Conservation (phyloP, 495 filamentous ascomycete species). For the Aspergillus ostianus region DNA sequence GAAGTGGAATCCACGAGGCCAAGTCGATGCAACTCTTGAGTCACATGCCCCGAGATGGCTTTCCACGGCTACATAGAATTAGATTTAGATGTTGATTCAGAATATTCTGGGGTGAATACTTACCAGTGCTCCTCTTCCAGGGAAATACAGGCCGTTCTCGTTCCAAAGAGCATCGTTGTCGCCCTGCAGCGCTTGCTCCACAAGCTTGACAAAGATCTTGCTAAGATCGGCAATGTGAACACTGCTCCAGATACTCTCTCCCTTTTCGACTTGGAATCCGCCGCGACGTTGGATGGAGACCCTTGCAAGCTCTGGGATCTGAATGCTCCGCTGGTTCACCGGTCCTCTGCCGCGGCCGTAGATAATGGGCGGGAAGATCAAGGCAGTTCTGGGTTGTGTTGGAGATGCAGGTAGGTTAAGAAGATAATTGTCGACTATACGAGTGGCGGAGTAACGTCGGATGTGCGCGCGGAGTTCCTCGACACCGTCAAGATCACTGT, state of each 20-base stretch:
- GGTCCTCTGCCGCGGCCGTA: slow-evolving; percentile 67
- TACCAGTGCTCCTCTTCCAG: slow-evolving; percentile 56
- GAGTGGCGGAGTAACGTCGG: slow-evolving; percentile 41
- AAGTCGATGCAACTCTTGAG: slow-evolving; percentile 52
- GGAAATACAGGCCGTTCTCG: slow-evolving; percentile 66
- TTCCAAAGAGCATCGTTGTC: slow-evolving; percentile 67
- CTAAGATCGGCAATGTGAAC: slow-evolving; percentile 65
- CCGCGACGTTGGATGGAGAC: slow-evolving; percentile 52
- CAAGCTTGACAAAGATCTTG: slow-evolving; percentile 53
- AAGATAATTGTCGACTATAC: slow-evolving; percentile 52
- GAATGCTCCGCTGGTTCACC: slow-evolving; percentile 58
- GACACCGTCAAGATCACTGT: slow-evolving; percentile 25
- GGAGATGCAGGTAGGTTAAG: slow-evolving; percentile 31
- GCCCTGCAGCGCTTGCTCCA: slow-evolving; percentile 59
- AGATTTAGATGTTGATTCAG: not conserved
- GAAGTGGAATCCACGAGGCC: slow-evolving; percentile 54
- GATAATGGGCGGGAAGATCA: slow-evolving; percentile 70
- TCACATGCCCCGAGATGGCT: slow-evolving; percentile 54
- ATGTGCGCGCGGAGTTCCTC: slow-evolving; percentile 39
- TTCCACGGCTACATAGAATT: slow-evolving; percentile 50
- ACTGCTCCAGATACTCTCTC: slow-evolving; percentile 62
- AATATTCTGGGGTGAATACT: slow-evolving; percentile 4
- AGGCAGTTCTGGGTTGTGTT: slow-evolving; percentile 53
- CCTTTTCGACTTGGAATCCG: slow-evolving; percentile 56
- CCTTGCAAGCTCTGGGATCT: slow-evolving; percentile 56